phyloP scores from a whole-genome alignment of 768 basidiomycete species.

The Lactarius quietus region DNA sequence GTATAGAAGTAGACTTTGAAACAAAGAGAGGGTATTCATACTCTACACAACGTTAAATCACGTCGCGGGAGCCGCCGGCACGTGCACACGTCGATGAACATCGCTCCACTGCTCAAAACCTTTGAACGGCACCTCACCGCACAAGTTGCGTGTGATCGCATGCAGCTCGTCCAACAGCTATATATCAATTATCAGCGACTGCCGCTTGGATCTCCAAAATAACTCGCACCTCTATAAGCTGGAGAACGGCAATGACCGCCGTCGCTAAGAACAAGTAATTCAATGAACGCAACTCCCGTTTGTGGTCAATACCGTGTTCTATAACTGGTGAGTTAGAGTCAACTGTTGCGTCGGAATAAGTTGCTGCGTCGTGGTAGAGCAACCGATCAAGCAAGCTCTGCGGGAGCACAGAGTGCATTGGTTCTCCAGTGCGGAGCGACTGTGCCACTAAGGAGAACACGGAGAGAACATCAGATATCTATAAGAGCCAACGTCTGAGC shows the following conservation, averaged over 20 bases:
- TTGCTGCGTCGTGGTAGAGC: slow-evolving; percentile 39
- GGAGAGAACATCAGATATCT: slow-evolving; percentile 45
- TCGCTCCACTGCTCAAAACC: slow-evolving; percentile 26
- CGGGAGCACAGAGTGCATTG: slow-evolving; percentile 42
- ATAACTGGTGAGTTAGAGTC: not conserved
- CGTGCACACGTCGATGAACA: slow-evolving; percentile 22
- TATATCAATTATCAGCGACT: not conserved
- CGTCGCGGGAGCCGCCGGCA: slow-evolving; percentile 15
- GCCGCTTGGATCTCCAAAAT: not conserved
- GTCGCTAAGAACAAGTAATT: slow-evolving; percentile 25
- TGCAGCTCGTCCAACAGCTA: slow-evolving; percentile 24
- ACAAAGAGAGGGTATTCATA: not conserved
- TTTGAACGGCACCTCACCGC: slow-evolving; percentile 26
- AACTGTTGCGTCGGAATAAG: slow-evolving; percentile 25
- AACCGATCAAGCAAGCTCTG: slow-evolving; percentile 43
- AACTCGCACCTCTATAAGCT: slow-evolving; percentile 19
- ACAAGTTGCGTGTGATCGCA: slow-evolving; percentile 22
- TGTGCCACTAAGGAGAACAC: slow-evolving; percentile 38
- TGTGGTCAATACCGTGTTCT: slow-evolving; percentile 18
- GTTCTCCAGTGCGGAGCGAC: slow-evolving; percentile 43
- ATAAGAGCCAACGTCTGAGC: not conserved
- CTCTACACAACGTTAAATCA: slow-evolving; percentile 25
- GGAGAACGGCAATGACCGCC: slow-evolving; percentile 23
- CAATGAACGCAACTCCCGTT: slow-evolving; percentile 15
- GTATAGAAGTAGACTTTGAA: not conserved